Evolutionary conservation across 176 grass and related monocot genomes (phyloP).

Genomic region (Aegilops longissima): DNA sequence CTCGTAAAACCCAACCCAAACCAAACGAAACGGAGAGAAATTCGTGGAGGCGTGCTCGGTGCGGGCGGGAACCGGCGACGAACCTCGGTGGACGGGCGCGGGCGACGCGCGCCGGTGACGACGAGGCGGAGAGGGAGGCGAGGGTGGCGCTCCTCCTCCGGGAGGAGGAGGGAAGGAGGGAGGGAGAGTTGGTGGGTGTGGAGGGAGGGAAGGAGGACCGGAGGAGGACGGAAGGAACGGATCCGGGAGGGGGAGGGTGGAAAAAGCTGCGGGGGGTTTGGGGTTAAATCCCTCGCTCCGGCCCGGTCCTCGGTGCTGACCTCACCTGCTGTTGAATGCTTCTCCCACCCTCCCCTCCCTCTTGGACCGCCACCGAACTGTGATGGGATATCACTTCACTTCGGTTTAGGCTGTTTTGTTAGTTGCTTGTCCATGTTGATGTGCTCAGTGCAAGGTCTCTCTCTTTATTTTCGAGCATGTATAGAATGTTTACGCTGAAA

Average conservation of each 20-base stretch:
- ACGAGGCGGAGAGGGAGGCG: neutral
- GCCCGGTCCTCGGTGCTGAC: neutral
- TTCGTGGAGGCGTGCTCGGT: neutral
- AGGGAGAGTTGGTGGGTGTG: constrained; percentile 34
- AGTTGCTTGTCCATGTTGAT: neutral
- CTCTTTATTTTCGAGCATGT: neutral
- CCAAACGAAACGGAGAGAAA: neutral
- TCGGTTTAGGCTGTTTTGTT: neutral
- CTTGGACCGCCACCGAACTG: neutral
- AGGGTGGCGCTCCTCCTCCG: constrained; percentile 13
- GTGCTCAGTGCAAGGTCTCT: accelerated
- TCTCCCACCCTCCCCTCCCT: neutral
- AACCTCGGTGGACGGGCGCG: constrained; percentile 30
- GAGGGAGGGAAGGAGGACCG: neutral
- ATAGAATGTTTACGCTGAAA: neutral
- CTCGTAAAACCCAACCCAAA: neutral
- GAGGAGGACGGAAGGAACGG: constrained; percentile 28
- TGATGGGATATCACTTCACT: neutral
- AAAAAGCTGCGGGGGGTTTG: constrained; percentile 9
- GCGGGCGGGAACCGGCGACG: neutral
- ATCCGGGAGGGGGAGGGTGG: constrained; percentile 11
- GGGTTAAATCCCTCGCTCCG: constrained; percentile 25
- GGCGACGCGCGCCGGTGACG: neutral
- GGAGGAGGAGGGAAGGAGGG: neutral
- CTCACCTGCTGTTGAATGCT: constrained; percentile 37